Base-by-base conservation (phyloP, 1,139 yeast species). In the Suhomyces bribrorum region DNA sequence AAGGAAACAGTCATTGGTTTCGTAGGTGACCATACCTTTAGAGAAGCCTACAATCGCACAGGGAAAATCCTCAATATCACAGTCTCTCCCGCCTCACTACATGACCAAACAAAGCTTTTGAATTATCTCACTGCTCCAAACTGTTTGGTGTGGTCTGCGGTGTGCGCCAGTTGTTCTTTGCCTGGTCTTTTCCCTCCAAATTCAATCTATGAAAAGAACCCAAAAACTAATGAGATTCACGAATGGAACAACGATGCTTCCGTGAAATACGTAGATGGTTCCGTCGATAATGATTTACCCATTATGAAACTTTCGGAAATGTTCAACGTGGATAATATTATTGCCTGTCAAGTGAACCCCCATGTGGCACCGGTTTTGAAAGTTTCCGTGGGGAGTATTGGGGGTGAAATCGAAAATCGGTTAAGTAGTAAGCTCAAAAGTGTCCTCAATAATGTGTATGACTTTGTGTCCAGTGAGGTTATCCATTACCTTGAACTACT, bases 321-420 rank as follows among this genome's bases (percentile, higher is more conserved):
- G 90, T 94, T 92, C 58, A 92, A 92, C 54, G 96, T 92, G 26
- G 95, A 92, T 57, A 97, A 94, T 59, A 90, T 92, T 44, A 87
- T 92, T 55, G 97, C 96, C 0, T 90, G 96, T 38, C 97, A 94
- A 61, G 98, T 92, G 1, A 88, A 94, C 53, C 96, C 97, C 0
- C 98, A 92, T 57, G 95, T 92, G 23, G 90, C 86, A 2, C 97
- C 98, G 2, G 75, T 92, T 35, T 68, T 92, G 48, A 80, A 80
- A 47, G 64, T 81, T 18, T 81, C 90, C 0, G 73, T 81, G 1
- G 73, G 85, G 38, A 78, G 81, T 51, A 81, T 81, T 25, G 89
- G 87, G n/a, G 86, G 85, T 8, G 83, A 75, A 42, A 69, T 81
- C 38, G 86, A 82, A 49, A 77, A 77, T 46, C 86, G 79, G 44